Conservation (phyloP, 2,329 filamentous ascomycete genomes). For the Albifimbria verrucaria region DNA sequence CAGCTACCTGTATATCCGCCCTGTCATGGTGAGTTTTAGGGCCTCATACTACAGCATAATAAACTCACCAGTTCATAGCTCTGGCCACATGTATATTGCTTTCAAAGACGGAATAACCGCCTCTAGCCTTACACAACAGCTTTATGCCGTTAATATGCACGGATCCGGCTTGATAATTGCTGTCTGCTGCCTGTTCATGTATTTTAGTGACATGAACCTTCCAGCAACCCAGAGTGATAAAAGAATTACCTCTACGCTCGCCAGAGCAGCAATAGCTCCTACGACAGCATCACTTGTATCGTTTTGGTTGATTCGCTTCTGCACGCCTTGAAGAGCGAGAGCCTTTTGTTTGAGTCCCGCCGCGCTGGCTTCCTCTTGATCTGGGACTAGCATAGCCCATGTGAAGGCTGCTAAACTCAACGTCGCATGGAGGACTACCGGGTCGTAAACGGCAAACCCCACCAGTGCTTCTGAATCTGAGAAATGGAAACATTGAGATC, state of each 20-base stretch:
- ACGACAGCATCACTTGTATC: constrained; percentile 7
- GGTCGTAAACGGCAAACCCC: constrained; percentile 11
- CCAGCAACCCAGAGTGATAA: background rate
- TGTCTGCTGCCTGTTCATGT: constrained; percentile 6
- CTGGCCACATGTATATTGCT: constrained; percentile 11
- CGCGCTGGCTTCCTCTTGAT: constrained; percentile 1
- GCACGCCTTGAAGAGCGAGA: constrained; percentile 6
- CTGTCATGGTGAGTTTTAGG: constrained; percentile 5
- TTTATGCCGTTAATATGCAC: constrained; percentile 11
- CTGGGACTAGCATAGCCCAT: constrained; percentile 7
- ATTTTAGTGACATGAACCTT: background rate
- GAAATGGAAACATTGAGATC: constrained; percentile 9
- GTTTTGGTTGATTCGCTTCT: constrained; percentile 4
- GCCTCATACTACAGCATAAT: no score
- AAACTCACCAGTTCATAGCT: constrained; percentile 9
- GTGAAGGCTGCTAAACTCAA: constrained; percentile 9
- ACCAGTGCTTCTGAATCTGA: constrained; percentile 12
- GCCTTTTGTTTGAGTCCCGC: constrained; percentile 11
- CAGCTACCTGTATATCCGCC: constrained; percentile 12
- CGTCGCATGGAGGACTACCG: constrained; percentile 14
- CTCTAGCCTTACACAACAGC: constrained; percentile 5
- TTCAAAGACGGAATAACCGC: constrained; percentile 7
- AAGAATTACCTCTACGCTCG: constrained; percentile 10
- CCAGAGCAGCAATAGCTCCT: constrained; percentile 12
- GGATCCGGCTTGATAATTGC: constrained; percentile 7